phyloP scores from a whole-genome alignment of 2,329 filamentous ascomycete genomes.

The Calonectria hawksworthii region DNA sequence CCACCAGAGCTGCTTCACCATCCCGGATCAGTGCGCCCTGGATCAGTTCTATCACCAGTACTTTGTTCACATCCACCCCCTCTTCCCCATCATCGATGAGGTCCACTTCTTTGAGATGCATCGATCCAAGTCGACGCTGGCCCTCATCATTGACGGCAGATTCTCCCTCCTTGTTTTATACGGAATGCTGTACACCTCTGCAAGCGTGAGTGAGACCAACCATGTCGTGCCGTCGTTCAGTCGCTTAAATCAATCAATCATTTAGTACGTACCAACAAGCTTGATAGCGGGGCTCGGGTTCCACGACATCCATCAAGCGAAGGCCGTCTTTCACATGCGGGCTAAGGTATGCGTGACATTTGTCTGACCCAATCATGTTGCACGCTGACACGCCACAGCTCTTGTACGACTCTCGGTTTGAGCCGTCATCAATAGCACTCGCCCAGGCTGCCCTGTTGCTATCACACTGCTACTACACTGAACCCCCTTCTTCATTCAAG shows the following conservation, averaged over 20 bases:
- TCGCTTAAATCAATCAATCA: not conserved
- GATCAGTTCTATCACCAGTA: constrained; percentile 16
- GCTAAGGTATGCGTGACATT: constrained; percentile 9
- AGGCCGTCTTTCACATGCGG: constrained; percentile 11
- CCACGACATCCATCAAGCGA: constrained; percentile 20
- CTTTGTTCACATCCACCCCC: constrained; percentile 19
- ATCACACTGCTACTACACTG: constrained; percentile 16
- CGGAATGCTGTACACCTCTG: constrained; percentile 23
- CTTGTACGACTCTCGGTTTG: constrained; percentile 10
- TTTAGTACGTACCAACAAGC: constrained; percentile 21
- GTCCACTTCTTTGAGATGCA: constrained; percentile 18
- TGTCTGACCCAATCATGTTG: not conserved
- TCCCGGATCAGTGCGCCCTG: constrained; percentile 3
- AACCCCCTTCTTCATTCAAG: constrained; percentile 8
- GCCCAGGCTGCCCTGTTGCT: constrained; percentile 21
- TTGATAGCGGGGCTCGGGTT: constrained; percentile 20
- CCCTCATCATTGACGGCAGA: constrained; percentile 9
- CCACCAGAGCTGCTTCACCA: constrained; percentile 20
- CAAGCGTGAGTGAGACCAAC: constrained; percentile 14
- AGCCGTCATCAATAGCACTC: constrained; percentile 3
- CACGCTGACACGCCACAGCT: not conserved
- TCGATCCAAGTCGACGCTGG: constrained; percentile 6
- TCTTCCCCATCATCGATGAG: constrained; percentile 20
- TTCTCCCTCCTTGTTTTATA: constrained; percentile 20
- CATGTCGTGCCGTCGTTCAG: not conserved